Base-by-base conservation (phyloP, 2,329 filamentous ascomycete genomes). In the Coniochaeta sp. region DNA sequence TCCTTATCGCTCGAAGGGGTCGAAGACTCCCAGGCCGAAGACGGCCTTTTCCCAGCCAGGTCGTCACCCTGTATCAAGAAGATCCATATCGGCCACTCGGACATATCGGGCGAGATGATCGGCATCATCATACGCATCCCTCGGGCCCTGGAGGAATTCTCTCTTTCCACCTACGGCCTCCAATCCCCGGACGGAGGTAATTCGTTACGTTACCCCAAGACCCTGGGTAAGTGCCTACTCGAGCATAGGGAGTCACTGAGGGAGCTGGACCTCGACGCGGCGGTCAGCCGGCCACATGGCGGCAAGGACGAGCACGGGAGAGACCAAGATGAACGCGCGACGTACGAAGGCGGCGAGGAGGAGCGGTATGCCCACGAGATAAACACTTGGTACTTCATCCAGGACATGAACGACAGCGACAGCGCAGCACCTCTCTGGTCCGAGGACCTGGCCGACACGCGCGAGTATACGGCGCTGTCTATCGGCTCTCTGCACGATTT, bases 81-180 rank as follows among this genome's bases (percentile, higher is more conserved):
- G 19, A 59, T 65, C 4, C 55, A 60, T 33, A 54, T 61, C 33
- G 44, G 57, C 7, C 56, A 61, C 56, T 50, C 59, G 6, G 58
- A 65, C 26, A 59, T 65, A 1, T 33, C 38, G 3, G 50, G 34
- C 2, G 24, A n/a, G 1, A 52, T 60, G n/a, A 36, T 64, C 14
- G 57, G 60, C 22, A 64, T 40, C 26, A 62, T 65, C 7, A 50
- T 65, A 26, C 62, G 60, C 14, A 57, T 60, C 12, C 63, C 62
- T 16, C 38, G 34, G 14, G 50, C 44, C n/a, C 59, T 64, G 11
- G 59, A 63, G 50, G 38, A 61, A 38, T 44, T 50, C 4, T 55
- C 52, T 16, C 12, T 63, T 12, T 61, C 59, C 2, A 22, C 60
- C 36, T 57, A 59, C 1, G 60, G 60, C 6, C 47, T 62, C 19